These are phyloP conservation scores for Debaryomyces fabryi DNA, from an alignment of 1,139 yeast genomes.

Conservation along the genomic window DNA sequence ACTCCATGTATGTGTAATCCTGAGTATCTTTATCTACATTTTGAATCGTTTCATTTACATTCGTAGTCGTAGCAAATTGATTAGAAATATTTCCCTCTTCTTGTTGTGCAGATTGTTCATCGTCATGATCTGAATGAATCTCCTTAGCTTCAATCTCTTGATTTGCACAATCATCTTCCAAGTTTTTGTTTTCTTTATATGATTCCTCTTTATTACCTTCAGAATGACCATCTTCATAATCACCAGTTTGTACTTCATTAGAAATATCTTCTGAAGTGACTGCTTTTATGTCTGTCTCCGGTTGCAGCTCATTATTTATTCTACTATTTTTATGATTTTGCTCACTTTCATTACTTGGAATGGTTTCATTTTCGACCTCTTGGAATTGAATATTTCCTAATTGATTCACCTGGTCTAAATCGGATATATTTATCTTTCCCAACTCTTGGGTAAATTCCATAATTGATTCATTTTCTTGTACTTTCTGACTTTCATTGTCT, in stretches of 20 bases:
- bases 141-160: neutral
- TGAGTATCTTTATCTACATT: neutral
- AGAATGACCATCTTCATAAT: neutral
- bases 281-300: neutral
- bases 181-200: neutral
- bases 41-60: conserved; percentile 3
- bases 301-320: neutral
- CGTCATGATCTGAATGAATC: neutral
- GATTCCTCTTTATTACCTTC: neutral
- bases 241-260: neutral
- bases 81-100: neutral
- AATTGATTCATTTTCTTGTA: conserved; percentile 1
- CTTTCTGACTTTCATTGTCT: neutral
- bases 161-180: neutral
- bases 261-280: neutral
- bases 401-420: neutral
- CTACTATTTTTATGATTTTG: neutral
- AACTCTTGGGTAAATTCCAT: conserved; percentile 10
- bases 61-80: neutral
- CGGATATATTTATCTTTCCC: conserved; percentile 7
- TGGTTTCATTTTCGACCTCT: neutral
- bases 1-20: neutral
- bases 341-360: neutral
- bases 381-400: neutral
- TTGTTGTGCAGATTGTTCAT: neutral